Evolutionary conservation across 768 basidiomycete genomes (phyloP), one percentile per base, ranked within the genome.

Genomic region (Leccinellum albellum): DNA sequence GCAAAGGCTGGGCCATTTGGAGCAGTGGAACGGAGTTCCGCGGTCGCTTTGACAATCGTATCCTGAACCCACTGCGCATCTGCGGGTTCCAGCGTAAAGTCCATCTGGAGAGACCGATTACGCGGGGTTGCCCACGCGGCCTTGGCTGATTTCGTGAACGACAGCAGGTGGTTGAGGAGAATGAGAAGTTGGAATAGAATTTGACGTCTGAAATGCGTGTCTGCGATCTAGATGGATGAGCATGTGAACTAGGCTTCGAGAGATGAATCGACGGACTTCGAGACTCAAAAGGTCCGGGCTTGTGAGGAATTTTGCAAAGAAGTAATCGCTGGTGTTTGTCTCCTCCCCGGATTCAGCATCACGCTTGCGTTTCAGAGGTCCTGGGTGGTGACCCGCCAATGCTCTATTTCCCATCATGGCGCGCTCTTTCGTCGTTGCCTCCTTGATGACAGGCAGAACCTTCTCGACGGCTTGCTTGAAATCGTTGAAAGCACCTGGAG

Each of bases 301-400:
- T 1, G 94, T 96, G 53, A 97, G 75, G 73, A 93, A 95, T 72
- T 95, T 97, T 35, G 94, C 91, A 66, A 94, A 95, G 74, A 95
- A 96, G 68, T 94, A 94, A 58, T 94, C 87, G 50, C 77, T 82
- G 4, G 58, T 70, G 20, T 75, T 73, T 54, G 77, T 78, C 15
- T 73, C 75, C 65, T 84, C 86, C 51, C 82, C 79, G n/a, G 70
- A 65, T 33, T 83, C 83, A 9, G 71, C 69, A 20, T 88, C 89
- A 23, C 87, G 83, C 73, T 87, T 89, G 56, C 87, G 79, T 71
- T 89, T 92, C 55, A 81, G 68, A 29, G 64, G 64, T 12, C 40
- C 40, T 9, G 62, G 70, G 45, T 72, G 65, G 55, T 74, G 70
- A 14, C 74, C 74, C 2, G 71, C 59, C 0, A 74, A 76, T 5